Base-by-base conservation (phyloP, 306 rosid species). In the Rosa lucieae region DNA sequence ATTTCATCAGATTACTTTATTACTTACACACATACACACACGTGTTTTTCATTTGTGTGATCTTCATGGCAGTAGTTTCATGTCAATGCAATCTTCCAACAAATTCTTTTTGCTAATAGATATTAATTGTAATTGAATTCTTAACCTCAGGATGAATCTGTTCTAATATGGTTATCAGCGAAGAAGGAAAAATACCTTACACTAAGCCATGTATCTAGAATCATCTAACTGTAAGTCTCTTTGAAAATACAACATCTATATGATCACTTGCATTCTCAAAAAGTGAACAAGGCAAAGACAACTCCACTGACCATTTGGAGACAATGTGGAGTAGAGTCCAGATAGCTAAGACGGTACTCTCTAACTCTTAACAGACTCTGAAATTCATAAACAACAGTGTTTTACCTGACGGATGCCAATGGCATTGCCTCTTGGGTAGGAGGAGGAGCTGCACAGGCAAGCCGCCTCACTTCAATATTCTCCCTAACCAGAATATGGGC, bases 81-180 rank as follows among this genome's bases (percentile, higher is more conserved):
- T 39, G 4, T 67, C 75, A 70, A 18, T 65, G 21, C 52, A 76
- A 52, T 56, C 35, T 48, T 68, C 44, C 63, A 51, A 79, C 74
- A 78, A 82, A 68, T 76, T 80, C 65, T 56, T 66, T 69, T 68
- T 76, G 56, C 74, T 39, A 73, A 35, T 49, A 70, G 59, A 75
- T 82, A 58, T 53, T 44, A 59, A n/a, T 77, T 74, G 72, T 83
- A 78, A 78, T 76, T 74, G 78, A 70, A 44, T 66, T 81, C 18
- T 73, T 88, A 77, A 72, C 87, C 86, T 87, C 97, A 95, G 99
- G 99, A 95, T 55, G 99, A 95, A 83, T 87, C 98, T 70, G 84
- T 90, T 90, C 89, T 95, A 87, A 93, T 95, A 83, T 95, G 99
- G 99, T 86, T 92, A 87, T 95, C 99, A 8, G 99, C 94, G 82